Evolutionary conservation across 352 stramenopile genomes (phyloP), one percentile per base, ranked within the genome.

Genomic region (Globisporangium spinosum): DNA sequence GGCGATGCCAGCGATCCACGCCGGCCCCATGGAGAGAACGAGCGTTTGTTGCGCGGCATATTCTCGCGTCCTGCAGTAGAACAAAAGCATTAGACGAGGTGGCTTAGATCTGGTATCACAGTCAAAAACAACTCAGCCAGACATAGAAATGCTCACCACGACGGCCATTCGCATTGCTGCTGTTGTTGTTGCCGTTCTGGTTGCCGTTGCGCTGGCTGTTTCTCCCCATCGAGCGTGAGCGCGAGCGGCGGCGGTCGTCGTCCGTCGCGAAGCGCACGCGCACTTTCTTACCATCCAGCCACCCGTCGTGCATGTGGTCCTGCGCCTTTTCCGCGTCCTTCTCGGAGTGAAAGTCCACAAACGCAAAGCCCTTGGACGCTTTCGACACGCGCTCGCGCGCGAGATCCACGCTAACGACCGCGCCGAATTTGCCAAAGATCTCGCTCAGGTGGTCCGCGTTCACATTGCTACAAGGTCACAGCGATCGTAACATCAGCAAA

Each of bases 391-490:
- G 58, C 27, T 82, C 72, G 23, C 53, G 51, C 32, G 78, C 72
- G 63, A 93, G 68, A 2, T 86, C 76, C 38, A 94, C 88, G 23
- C 71, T 69, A 29, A 78, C 35, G 6, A 96, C 86, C 34, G 67
- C 45, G 5, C 86, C 88, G 70, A 96, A 96, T 75, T 94, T 96
- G 70, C 83, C 85, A 70, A 94, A 96, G 72, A 96, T 94, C 72
- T 96, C 88, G 58, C 67, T 77, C 67, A 96, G 65, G 59, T 96
- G 88, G 59, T 94, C 88, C 22, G 79, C 75, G 61, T 86, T 91
- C 54, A 96, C 88, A 62, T 96, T 96, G 54, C 77, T 81, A 53
- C 17, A 20, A 9, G 3, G 43, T 40, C 23, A 61, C 17, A 34
- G 43, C 17, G 43, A 51, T 22, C 29, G 29, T 32, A 32, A 15